These are phyloP conservation scores for Epichloe festucae DNA, from an alignment of 2,329 filamentous ascomycete genomes.

Conservation along the genomic window DNA sequence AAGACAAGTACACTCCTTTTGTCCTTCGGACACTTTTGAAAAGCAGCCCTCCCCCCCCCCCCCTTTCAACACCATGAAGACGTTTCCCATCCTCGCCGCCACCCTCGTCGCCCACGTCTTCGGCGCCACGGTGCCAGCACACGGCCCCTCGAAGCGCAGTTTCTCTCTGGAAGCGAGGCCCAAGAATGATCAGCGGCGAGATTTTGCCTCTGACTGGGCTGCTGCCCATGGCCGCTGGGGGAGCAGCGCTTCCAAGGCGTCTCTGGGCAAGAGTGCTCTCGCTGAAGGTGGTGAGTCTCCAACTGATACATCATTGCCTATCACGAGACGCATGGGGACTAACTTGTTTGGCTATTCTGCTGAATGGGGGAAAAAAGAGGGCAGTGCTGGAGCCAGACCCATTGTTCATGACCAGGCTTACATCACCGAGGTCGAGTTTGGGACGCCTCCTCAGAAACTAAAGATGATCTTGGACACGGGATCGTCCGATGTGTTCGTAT, in stretches of 20 bases:
- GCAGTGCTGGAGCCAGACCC: constrained; percentile 20
- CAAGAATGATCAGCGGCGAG: constrained; percentile 11
- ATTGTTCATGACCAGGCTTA: constrained; percentile 30
- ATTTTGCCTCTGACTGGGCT: constrained; percentile 22
- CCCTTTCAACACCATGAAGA: background rate
- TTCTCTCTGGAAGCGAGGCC: constrained; percentile 19
- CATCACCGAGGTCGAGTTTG: constrained; percentile 31
- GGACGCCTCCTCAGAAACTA: constrained; percentile 33
- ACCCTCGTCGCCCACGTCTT: background rate
- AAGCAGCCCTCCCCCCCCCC: background rate
- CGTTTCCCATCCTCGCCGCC: background rate
- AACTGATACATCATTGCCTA: too few species aligned
- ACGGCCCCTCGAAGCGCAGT: background rate
- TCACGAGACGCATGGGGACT: background rate
- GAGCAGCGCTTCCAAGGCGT: constrained; percentile 10
- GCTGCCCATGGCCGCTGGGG: constrained; percentile 24
- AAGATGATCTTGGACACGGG: constrained; percentile 41
- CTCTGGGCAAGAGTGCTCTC: constrained; percentile 15
- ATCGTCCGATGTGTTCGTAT: constrained; percentile 49
- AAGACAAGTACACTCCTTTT: background rate
- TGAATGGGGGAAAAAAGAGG: background rate
- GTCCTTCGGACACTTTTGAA: too few species aligned
- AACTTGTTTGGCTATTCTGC: background rate
- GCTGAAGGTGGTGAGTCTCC: constrained; percentile 15
- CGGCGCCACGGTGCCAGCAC: background rate